Conservation (phyloP, 441 rosid species). For the Cnidoscolus chayamansa region DNA sequence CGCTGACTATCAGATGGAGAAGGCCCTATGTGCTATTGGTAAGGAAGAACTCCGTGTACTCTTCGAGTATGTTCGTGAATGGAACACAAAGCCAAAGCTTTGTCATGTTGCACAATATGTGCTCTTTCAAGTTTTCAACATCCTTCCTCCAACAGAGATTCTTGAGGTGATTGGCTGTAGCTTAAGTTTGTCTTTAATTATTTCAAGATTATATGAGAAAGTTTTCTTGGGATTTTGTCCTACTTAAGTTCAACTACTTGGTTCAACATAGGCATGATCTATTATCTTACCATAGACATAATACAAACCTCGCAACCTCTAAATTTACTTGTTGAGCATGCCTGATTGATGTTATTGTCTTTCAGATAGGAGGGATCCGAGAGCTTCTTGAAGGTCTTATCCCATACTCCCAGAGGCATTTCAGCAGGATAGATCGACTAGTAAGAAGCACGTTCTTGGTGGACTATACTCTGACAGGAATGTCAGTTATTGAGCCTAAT, state of each 20-base stretch:
- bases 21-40: slow-evolving; percentile 60
- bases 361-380: slow-evolving; percentile 72
- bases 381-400: slow-evolving; percentile 89
- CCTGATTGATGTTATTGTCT: background rate
- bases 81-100: slow-evolving; percentile 91
- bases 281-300: background rate
- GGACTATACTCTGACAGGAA: slow-evolving; percentile 77
- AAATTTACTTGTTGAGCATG: background rate
- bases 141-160: slow-evolving; percentile 71
- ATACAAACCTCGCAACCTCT: background rate
- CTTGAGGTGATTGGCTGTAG: slow-evolving; percentile 53
- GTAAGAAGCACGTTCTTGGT: slow-evolving; percentile 81
- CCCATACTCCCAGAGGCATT: slow-evolving; percentile 90
- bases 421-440: slow-evolving; percentile 80
- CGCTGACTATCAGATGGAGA: slow-evolving; percentile 46
- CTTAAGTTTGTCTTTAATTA: background rate
- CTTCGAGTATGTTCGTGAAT: slow-evolving; percentile 81
- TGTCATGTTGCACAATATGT: slow-evolving; percentile 86
- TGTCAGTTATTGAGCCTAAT: slow-evolving; percentile 79
- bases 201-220: background rate
- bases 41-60: slow-evolving; percentile 68
- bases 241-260: background rate
- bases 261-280: background rate
- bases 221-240: background rate
- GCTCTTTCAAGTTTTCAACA: slow-evolving; percentile 64